Evolutionary conservation across 768 basidiomycete species (phyloP).

Genomic region (Aureoboletus auriporus): DNA sequence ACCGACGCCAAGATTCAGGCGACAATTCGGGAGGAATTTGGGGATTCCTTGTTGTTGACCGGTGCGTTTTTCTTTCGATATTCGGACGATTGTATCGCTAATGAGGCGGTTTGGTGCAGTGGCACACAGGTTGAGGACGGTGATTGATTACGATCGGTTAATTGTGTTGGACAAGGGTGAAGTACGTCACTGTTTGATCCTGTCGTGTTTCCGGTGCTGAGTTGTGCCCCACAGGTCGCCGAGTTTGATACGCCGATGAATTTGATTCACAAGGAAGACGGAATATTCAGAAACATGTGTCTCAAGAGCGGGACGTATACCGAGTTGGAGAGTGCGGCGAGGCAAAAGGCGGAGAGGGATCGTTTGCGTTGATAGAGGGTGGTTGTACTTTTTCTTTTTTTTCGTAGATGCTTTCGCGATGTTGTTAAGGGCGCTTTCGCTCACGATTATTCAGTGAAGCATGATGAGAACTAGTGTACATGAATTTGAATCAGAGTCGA

Average conservation of each 20-base stretch:
- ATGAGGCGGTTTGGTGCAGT: conserved; percentile 28
- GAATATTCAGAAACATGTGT: conserved; percentile 69
- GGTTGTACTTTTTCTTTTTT: not conserved
- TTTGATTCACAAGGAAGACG: conserved; percentile 57
- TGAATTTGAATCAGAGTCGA: too few species aligned
- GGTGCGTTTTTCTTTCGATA: conserved; percentile 37
- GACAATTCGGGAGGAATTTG: conserved; percentile 85
- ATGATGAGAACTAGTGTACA: too few species aligned
- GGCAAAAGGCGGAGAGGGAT: conserved; percentile 31
- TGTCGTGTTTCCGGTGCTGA: not conserved
- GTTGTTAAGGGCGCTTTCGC: too few species aligned
- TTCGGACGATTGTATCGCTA: not conserved
- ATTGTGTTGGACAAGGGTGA: conserved; percentile 63
- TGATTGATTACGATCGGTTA: conserved; percentile 78
- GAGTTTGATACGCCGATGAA: conserved; percentile 74
- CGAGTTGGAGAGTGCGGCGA: conserved; percentile 59
- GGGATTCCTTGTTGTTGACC: conserved; percentile 66
- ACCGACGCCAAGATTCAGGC: conserved; percentile 90
- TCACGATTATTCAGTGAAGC: too few species aligned
- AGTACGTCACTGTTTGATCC: conserved; percentile 10
- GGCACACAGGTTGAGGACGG: conserved; percentile 70
- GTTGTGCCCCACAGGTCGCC: conserved; percentile 31
- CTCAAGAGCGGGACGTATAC: conserved; percentile 62
- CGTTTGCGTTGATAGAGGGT: not conserved
- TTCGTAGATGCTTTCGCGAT: too few species aligned